A percentile compares a stretch with the other conserved stretches of the same genome.
phyloP scores from a whole-genome alignment of 2,329 filamentous ascomycete species.

The Phoma herbarum region DNA sequence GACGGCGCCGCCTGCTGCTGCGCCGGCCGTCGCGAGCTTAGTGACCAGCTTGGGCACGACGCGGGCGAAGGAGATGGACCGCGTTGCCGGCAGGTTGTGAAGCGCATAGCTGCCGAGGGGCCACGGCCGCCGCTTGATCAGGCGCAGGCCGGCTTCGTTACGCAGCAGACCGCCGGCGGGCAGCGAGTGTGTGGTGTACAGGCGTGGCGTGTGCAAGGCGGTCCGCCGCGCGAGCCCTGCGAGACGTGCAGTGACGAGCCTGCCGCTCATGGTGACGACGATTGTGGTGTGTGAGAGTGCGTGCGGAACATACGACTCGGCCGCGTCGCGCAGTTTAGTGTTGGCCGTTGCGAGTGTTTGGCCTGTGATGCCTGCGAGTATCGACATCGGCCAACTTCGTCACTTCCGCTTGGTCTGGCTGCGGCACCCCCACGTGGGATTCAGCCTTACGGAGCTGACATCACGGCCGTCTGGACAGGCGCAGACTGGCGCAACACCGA shows the following conservation, averaged over 20 bases:
- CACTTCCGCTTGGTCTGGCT: conserved; percentile 17
- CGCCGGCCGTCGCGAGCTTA: conserved; percentile 87
- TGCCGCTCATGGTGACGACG: conserved; percentile 68
- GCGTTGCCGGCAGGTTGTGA: conserved; percentile 76
- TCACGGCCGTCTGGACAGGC: not conserved
- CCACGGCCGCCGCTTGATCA: conserved; percentile 69
- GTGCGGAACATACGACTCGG: conserved; percentile 30
- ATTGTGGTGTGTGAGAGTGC: conserved; percentile 15
- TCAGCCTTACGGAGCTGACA: conserved; percentile 12
- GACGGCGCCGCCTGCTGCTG: conserved; percentile 88
- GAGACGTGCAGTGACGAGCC: conserved; percentile 78
- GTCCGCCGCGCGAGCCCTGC: conserved; percentile 71
- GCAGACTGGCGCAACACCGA: not conserved
- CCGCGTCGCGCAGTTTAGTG: conserved; percentile 1
- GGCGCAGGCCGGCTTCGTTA: conserved; percentile 46
- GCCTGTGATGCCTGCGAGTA: conserved; percentile 6
- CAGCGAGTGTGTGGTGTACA: conserved; percentile 44
- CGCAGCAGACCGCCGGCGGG: conserved; percentile 52
- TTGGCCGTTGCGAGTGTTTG: conserved; percentile 3
- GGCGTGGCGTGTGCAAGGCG: conserved; percentile 67
- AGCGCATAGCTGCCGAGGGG: conserved; percentile 80
- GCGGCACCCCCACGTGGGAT: conserved; percentile 17
- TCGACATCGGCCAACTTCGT: conserved; percentile 17
- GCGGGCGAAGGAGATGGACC: conserved; percentile 72
- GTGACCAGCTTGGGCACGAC: conserved; percentile 85